phyloP scores from a whole-genome alignment of 768 basidiomycete species.

The Hygrocybe punicea region DNA sequence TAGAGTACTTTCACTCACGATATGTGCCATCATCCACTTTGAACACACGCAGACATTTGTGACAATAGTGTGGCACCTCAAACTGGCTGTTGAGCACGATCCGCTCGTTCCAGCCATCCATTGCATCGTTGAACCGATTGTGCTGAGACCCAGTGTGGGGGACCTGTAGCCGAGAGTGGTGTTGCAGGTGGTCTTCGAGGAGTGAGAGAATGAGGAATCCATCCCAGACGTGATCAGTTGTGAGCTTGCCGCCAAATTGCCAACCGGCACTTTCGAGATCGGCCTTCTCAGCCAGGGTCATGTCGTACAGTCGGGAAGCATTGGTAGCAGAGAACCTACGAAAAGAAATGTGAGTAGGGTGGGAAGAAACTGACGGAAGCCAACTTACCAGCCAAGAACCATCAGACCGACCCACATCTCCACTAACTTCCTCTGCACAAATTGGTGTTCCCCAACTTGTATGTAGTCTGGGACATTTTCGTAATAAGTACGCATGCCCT shows the following conservation, averaged over 20 bases:
- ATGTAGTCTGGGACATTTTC: conserved; percentile 20
- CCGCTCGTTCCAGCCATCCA: conserved; percentile 20
- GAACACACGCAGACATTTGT: conserved; percentile 22
- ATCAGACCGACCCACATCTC: conserved; percentile 16
- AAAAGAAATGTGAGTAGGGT: not conserved
- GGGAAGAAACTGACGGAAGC: not conserved
- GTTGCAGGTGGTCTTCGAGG: conserved; percentile 20
- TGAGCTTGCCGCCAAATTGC: conserved; percentile 20
- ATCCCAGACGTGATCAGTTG: conserved; percentile 31
- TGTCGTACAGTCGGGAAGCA: conserved; percentile 18
- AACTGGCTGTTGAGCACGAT: conserved; percentile 25
- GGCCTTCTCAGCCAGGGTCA: conserved; percentile 4
- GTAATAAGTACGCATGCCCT: conserved; percentile 21
- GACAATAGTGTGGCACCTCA: conserved; percentile 25
- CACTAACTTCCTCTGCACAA: conserved; percentile 16
- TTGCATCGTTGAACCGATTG: conserved; percentile 25
- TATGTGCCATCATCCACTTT: conserved; percentile 10
- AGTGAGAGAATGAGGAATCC: conserved; percentile 25
- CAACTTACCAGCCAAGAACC: conserved; percentile 20
- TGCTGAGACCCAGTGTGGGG: conserved; percentile 26
- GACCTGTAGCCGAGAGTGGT: conserved; percentile 12
- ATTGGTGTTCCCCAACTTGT: conserved; percentile 14
- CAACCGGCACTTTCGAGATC: conserved; percentile 16
- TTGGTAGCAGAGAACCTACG: conserved; percentile 19
- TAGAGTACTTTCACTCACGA: not conserved